Evolutionary conservation across 2,329 filamentous ascomycete species (phyloP), one percentile per base, ranked within the genome.

Genomic region (Exophiala bonariae): DNA sequence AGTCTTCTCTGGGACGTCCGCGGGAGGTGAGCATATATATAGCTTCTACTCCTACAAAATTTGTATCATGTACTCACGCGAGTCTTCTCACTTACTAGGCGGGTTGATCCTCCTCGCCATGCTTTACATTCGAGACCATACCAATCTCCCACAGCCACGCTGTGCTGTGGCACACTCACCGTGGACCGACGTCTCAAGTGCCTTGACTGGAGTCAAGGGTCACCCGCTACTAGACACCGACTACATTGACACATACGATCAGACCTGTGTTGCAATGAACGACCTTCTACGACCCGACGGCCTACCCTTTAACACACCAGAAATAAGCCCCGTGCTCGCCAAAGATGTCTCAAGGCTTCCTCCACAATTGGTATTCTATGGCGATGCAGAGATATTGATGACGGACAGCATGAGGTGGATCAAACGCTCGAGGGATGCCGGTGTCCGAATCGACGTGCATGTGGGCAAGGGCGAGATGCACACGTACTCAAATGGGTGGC

Each of bases 81-180:
- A 6, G 11, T 6, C 23, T 6, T 26, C 11, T 6, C 11, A 6
- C 6, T 26, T 11, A 35, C 3, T 20, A 47, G 44, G 44, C 9
- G 37, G 37, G 4, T 16, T 47, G 17, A 41, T 47, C 2, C 23
- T 41, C 23, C 44, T 47, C 3, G 36, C 44, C 5, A 41, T 47
- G 44, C 44, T 47, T 23, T 41, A 47, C 30, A 41, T 47, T 16
- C 44, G 44, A 7, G 43, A 46, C 26, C 37, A 41, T 19, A 47
- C 44, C 3, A 34, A 7, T 35, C 44, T 47, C 17, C 44, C 44
- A 14, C 44, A 47, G 14, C 44, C 44, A 4, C 36, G 36, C 3
- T 47, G 44, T 14, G 44, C 44, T 3, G 22, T 47, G 6, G 35
- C 37, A 4, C 36, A 41, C 23, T 47, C 44, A 6, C 42, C 42